These are phyloP conservation scores for Simmondsia chinensis DNA, from an alignment of 148 eudicot species.

Conservation along the genomic window DNA sequence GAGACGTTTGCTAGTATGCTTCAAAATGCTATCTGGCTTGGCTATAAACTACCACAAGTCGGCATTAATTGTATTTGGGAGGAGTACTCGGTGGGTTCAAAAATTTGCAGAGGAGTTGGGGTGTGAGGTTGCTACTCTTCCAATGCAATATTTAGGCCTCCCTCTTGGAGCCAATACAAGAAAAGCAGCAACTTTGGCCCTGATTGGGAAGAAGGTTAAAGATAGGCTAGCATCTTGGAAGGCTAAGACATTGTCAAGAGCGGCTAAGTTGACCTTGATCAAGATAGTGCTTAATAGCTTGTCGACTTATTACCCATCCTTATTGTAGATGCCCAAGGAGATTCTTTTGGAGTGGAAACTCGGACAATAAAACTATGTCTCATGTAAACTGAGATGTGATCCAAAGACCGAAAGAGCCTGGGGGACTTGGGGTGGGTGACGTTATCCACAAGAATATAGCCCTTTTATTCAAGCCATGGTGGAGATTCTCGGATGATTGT, in stretches of 20 bases:
- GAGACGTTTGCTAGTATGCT: no score
- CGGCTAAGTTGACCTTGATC: background rate
- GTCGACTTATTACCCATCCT: no score
- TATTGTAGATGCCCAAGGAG: background rate
- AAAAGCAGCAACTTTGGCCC: background rate
- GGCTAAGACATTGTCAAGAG: background rate
- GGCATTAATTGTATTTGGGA: background rate
- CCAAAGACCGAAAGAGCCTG: background rate
- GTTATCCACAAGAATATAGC: no score
- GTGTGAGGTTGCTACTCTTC: background rate
- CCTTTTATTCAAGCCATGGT: no score
- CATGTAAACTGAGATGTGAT: background rate
- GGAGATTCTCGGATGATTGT: no score
- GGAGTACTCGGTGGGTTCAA: background rate
- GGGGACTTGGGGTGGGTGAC: background rate
- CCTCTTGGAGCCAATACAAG: background rate
- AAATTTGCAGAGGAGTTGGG: background rate
- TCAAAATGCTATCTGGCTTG: background rate
- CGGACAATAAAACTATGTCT: background rate
- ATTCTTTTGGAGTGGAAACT: background rate
- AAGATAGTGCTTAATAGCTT: no score
- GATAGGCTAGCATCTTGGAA: background rate
- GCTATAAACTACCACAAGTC: background rate
- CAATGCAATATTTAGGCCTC: background rate
- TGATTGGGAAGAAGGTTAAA: background rate